Base-by-base conservation (phyloP, 495 filamentous ascomycete genomes). In the Beverwykella pulmonaria region DNA sequence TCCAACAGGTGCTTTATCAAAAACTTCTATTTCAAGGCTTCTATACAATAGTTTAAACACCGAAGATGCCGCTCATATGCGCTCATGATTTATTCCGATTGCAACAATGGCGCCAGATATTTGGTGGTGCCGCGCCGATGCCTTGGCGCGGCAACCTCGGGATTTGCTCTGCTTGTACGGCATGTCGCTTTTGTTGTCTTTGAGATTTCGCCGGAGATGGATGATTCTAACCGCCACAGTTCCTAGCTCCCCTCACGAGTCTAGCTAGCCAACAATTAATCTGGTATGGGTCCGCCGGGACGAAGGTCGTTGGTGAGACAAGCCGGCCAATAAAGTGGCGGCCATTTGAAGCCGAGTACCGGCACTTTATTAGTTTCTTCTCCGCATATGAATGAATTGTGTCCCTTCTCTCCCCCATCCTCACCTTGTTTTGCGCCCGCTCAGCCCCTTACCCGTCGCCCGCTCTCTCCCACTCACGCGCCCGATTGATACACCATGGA, bases 401-500 rank as follows among this genome's bases (percentile, higher is more conserved):
- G 39, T 44, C 39, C 39, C 39, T 7, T 44, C 39, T 44, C 39
- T 44, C 39, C 15, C 17, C 39, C n/a, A 6, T 27, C 48, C 48
- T 23, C 48, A 50, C 48, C 15, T 4, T 8, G n/a, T 27, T 17
- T 19, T 6, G 20, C 22, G 9, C 20, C 19, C 25, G 23, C 48
- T 7, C 8, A 7, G 20, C 10, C 41, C 56, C 14, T 20, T 41
- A 25, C 53, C 23, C 34, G 10, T 30, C 30, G 10, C 23, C 30
- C 22, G 26, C 30, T 32, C 34, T 29, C 34, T 57, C 39, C 32
- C 7, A 6, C 19, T 15, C 19, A 39, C 34, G 14, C 19, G 19
- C 32, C 26, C 29, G 23, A 39, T 30, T 34, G 20, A 22, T 5
- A 17, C 7, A 39, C n/a, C 47, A 98, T 98, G 94, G 94, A 98